Conservation (phyloP, 306 rosid genomes). For the Parietaria judaica region DNA sequence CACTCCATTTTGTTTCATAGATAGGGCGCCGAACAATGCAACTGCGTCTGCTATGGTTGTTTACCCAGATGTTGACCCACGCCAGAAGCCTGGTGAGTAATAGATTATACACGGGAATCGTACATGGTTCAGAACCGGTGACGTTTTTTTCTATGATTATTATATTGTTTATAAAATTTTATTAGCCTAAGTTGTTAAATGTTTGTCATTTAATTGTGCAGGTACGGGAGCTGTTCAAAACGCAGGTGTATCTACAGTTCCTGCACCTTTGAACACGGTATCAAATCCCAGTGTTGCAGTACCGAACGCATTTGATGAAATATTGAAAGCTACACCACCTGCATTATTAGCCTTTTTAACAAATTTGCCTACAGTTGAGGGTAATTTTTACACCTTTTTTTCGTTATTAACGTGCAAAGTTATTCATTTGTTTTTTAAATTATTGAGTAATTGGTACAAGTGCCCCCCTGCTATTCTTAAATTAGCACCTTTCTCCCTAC, state of each 20-base stretch:
- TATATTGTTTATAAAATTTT: not conserved
- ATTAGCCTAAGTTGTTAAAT: not conserved
- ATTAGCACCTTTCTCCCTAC: too few relatives aligned
- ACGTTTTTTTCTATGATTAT: too few relatives aligned
- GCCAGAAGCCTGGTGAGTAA: conserved; percentile 59
- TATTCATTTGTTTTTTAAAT: too few relatives aligned
- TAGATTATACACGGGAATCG: not conserved
- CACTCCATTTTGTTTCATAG: conserved; percentile 30
- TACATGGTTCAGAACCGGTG: too few relatives aligned
- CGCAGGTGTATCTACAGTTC: conserved; percentile 24
- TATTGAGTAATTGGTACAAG: too few relatives aligned
- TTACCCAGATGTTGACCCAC: conserved; percentile 85
- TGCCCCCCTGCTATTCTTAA: too few relatives aligned
- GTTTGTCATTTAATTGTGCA: conserved; percentile 4
- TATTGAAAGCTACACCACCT: conserved; percentile 79
- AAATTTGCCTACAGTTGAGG: conserved; percentile 82
- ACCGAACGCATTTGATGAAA: conserved; percentile 66
- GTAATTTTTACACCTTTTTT: conserved; percentile 30
- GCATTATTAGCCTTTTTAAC: conserved; percentile 73
- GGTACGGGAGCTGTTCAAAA: conserved; percentile 26
- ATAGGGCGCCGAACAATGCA: conserved; percentile 40
- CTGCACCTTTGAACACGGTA: conserved; percentile 24
- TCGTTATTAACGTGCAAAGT: not conserved
- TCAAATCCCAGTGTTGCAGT: conserved; percentile 28
- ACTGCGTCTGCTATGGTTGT: conserved; percentile 44